phyloP scores from a whole-genome alignment of 768 basidiomycete genomes.

The Tulasnella calospora region DNA sequence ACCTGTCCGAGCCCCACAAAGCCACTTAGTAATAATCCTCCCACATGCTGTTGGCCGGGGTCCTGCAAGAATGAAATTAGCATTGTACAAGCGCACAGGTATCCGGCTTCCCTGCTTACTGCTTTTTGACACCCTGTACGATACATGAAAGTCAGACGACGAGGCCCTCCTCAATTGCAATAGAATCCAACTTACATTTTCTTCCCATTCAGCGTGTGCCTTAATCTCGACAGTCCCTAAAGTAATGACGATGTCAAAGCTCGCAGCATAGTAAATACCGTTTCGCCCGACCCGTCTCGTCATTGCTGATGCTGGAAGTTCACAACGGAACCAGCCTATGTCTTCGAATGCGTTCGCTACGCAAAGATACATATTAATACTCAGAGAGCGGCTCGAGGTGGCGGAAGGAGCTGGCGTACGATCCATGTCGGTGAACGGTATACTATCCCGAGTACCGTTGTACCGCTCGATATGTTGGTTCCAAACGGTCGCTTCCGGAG shows the following conservation, averaged over 20 bases:
- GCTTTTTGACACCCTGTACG: neutral
- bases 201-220: conserved; percentile 15
- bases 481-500: neutral
- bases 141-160: neutral
- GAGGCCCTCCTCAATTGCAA: neutral
- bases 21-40: neutral
- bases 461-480: neutral
- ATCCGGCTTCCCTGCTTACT: neutral
- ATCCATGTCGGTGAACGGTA: conserved; percentile 3
- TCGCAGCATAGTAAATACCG: neutral
- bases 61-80: neutral
- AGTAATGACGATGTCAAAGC: neutral
- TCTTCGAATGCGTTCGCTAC: neutral
- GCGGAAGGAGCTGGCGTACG: neutral
- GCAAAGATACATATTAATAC: neutral
- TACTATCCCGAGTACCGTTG: neutral
- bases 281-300: neutral
- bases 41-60: neutral
- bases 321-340: neutral
- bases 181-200: neutral
- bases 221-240: conserved; percentile 9
- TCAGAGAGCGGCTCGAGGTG: neutral
- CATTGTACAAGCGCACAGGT: neutral
- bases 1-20: neutral
- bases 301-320: neutral